These are phyloP conservation scores for Cokeromyces recurvatus DNA, from an alignment of 371 early-diverging fungal genomes.

Conservation along the genomic window DNA sequence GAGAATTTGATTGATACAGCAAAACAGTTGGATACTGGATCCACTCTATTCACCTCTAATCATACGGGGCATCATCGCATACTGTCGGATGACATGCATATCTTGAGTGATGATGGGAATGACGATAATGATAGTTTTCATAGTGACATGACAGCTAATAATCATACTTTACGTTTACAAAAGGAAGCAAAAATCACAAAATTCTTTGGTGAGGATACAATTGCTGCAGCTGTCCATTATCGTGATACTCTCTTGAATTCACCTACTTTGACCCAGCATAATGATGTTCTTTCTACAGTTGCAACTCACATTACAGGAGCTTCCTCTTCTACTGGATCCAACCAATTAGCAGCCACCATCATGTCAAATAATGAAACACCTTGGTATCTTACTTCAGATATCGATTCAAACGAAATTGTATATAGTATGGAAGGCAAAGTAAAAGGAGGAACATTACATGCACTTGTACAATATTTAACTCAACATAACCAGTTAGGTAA, in stretches of 20 bases:
- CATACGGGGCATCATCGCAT: too few species aligned
- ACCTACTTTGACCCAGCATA: background rate
- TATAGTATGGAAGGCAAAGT: constrained; percentile 85
- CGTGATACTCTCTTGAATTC: constrained; percentile 25
- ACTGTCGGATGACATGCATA: too few species aligned
- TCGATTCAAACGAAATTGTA: constrained; percentile 63
- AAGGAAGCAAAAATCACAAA: constrained; percentile 47
- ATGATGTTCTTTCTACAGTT: too few species aligned
- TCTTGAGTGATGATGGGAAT: too few species aligned
- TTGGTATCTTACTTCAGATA: constrained; percentile 68
- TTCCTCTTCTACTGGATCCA: background rate
- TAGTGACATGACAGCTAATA: constrained; percentile 3
- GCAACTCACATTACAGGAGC: too few species aligned
- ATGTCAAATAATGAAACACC: background rate
- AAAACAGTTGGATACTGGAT: too few species aligned
- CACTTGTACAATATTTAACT: constrained; percentile 84
- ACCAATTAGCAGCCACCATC: too few species aligned
- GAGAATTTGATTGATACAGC: too few species aligned
- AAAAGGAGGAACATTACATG: constrained; percentile 81
- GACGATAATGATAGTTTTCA: background rate
- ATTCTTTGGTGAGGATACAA: constrained; percentile 66
- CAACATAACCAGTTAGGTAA: constrained; percentile 75
- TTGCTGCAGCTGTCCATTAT: constrained; percentile 28
- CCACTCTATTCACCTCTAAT: too few species aligned
- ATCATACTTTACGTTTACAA: background rate